These are phyloP conservation scores for Zopfia rhizophila DNA, from an alignment of 2,329 filamentous ascomycete genomes.

Conservation along the genomic window DNA sequence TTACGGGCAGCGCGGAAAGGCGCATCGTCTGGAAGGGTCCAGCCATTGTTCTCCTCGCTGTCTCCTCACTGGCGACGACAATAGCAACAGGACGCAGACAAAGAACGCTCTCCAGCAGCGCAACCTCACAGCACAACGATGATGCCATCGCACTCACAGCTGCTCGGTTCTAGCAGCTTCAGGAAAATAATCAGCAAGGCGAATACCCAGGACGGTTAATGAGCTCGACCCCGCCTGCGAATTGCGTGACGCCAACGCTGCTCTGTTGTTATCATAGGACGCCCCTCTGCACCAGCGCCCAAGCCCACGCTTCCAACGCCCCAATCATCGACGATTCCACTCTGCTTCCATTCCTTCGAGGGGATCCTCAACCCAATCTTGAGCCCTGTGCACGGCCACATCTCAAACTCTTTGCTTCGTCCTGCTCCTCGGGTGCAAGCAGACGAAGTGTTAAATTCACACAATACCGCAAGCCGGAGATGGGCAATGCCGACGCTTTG, in stretches of 20 bases:
- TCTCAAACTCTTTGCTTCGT: slow-evolving; percentile 37
- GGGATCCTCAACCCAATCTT: too few relatives aligned
- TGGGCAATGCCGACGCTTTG: too few relatives aligned
- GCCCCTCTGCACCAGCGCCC: slow-evolving; percentile 21
- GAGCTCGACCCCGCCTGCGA: too few relatives aligned
- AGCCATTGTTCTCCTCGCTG: neutral
- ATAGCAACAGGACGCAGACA: neutral
- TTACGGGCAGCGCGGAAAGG: neutral
- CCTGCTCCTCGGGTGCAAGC: slow-evolving; percentile 39
- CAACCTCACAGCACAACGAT: too few relatives aligned
- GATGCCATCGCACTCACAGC: neutral
- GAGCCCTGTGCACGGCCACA: slow-evolving; percentile 38
- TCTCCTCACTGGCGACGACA: neutral
- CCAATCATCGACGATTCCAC: slow-evolving; percentile 11
- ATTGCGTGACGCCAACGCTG: slow-evolving; percentile 26
- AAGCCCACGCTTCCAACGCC: slow-evolving; percentile 2
- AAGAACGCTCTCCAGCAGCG: neutral
- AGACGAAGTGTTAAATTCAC: slow-evolving; percentile 23
- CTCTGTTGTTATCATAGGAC: slow-evolving; percentile 4
- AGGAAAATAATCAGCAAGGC: too few relatives aligned
- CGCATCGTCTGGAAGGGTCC: neutral
- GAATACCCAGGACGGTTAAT: too few relatives aligned
- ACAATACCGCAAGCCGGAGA: too few relatives aligned
- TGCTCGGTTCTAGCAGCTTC: too few relatives aligned
- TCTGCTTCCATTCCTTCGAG: slow-evolving; percentile 17